Base-by-base conservation (phyloP, 257 asterid genomes). In the Nicotiana otophora region DNA sequence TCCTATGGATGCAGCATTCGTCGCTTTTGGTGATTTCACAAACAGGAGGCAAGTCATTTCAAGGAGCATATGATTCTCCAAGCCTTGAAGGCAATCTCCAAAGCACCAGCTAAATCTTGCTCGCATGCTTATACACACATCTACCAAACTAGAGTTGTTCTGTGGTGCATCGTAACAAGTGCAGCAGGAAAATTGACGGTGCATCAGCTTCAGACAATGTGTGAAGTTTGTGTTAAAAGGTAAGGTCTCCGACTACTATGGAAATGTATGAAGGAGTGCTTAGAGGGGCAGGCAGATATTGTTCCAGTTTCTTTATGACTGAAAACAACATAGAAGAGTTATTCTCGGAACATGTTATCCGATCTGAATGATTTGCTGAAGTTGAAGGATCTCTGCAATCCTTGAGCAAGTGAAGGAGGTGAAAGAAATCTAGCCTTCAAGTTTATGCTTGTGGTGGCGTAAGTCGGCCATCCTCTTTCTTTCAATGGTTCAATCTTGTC, bases 21-120 rank as follows among this genome's bases (percentile, higher is more conserved):
- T 91, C 98, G 5, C 84, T 95, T 82, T 85, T 91, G 74, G 87
- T 95, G 85, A 86, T 95, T 82, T 87, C 94, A 62, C 92, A 89
- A 83, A 84, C 80, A 84, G 84, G 80, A 84, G 84, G 80, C 61
- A 62, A 19, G 75, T 79, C 92, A 19, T 62, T 84, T 85, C 60
- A 81, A 82, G 87, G 84, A n/a, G 77, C 80, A 23, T 77, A 77
- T 63, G 86, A 84, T 60, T 85, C 87, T 64, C 79, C 81, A 74
- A 19, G 66, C 33, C 66, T 28, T 8, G 69, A 46, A 67, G 61
- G 46, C 23, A 26, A 65, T 7, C 16, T 6, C 14, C 48, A 64
- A 81, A 48, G 80, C 51, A 74, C 61, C 80, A 74, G 80, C 39
- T 74, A 48, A 74, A 48, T 70, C n/a, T n/a, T 19, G 3, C 23